Conservation (phyloP, 2,329 filamentous ascomycete genomes). For the Penicillium sp. region DNA sequence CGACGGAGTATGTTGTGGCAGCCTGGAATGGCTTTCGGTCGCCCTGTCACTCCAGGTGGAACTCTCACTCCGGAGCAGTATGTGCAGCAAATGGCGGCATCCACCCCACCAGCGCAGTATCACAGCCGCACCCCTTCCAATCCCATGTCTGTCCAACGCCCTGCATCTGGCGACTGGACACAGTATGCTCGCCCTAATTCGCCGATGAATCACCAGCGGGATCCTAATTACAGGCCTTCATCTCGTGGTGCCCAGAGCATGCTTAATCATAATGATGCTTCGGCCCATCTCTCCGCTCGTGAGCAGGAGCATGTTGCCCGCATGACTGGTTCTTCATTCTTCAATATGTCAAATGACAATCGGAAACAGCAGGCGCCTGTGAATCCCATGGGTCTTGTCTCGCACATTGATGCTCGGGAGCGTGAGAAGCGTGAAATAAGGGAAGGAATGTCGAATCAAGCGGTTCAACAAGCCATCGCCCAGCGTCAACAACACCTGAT, state of each 20-base stretch:
- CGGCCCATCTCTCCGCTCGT: conserved; percentile 70
- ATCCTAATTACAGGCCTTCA: conserved; percentile 33
- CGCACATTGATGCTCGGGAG: conserved; percentile 76
- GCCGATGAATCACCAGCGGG: conserved; percentile 30
- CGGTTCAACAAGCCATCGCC: conserved; percentile 70
- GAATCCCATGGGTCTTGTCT: conserved; percentile 64
- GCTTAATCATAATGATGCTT: conserved; percentile 53
- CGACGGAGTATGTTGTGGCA: conserved; percentile 76
- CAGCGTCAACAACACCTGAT: conserved; percentile 61
- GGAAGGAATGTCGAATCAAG: conserved; percentile 66
- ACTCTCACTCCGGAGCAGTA: conserved; percentile 78
- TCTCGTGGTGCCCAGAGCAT: conserved; percentile 60
- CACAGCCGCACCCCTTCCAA: conserved; percentile 62
- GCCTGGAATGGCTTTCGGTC: conserved; percentile 59
- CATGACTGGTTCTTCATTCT: conserved; percentile 72
- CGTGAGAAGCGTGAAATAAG: conserved; percentile 71
- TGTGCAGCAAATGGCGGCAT: conserved; percentile 72
- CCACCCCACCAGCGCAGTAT: conserved; percentile 55
- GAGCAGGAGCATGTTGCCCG: conserved; percentile 88
- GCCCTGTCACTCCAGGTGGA: conserved; percentile 49
- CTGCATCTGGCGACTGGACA: conserved; percentile 42
- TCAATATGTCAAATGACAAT: conserved; percentile 61
- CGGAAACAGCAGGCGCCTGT: conserved; percentile 51
- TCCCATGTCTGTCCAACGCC: conserved; percentile 40
- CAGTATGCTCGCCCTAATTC: conserved; percentile 34